Percentiles rank a stretch among this genome's conserved stretches.
Evolutionary conservation across 768 basidiomycete genomes (phyloP).

Genomic region (Gloeopeniophorella convolvens): DNA sequence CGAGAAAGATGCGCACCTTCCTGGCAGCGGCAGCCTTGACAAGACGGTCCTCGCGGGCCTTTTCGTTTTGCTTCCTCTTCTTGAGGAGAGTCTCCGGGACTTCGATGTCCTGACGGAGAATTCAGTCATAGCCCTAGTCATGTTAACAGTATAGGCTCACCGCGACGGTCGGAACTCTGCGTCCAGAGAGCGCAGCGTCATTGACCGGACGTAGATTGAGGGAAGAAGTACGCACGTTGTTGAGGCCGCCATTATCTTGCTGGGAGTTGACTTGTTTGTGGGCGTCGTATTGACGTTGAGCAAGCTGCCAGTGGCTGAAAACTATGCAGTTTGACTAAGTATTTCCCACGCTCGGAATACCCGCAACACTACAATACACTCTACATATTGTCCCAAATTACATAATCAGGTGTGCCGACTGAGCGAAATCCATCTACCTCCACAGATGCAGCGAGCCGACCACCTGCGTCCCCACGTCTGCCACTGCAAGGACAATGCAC

Average conservation of each 20-base stretch:
- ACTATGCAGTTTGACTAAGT: slow-evolving; percentile 33
- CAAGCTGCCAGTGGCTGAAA: slow-evolving; percentile 32
- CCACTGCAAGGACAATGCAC: slow-evolving; percentile 40
- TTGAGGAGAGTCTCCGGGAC: slow-evolving; percentile 99
- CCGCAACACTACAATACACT: slow-evolving; percentile 11
- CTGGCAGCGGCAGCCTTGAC: slow-evolving; percentile 76
- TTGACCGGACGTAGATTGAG: no score
- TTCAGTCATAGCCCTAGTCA: slow-evolving; percentile 7
- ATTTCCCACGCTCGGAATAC: slow-evolving; percentile 21
- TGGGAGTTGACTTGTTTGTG: slow-evolving; percentile 27
- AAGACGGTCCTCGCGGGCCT: slow-evolving; percentile 90
- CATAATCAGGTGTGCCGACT: neutral
- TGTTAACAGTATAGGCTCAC: slow-evolving; percentile 3
- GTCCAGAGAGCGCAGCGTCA: no score
- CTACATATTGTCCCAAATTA: no score
- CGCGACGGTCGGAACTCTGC: neutral
- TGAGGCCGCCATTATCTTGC: slow-evolving; percentile 45
- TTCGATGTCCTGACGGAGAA: slow-evolving; percentile 64
- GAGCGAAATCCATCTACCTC: slow-evolving; percentile 47
- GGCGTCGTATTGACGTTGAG: slow-evolving; percentile 21
- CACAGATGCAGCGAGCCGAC: slow-evolving; percentile 60
- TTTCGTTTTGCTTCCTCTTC: slow-evolving; percentile 98
- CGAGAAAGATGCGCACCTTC: slow-evolving; percentile 58
- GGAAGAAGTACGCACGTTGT: slow-evolving; percentile 42
- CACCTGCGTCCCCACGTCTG: slow-evolving; percentile 60